Evolutionary conservation across 768 basidiomycete species (phyloP), one percentile per base, ranked within the genome.

Genomic region (Cystofilobasidium bisporidii): DNA sequence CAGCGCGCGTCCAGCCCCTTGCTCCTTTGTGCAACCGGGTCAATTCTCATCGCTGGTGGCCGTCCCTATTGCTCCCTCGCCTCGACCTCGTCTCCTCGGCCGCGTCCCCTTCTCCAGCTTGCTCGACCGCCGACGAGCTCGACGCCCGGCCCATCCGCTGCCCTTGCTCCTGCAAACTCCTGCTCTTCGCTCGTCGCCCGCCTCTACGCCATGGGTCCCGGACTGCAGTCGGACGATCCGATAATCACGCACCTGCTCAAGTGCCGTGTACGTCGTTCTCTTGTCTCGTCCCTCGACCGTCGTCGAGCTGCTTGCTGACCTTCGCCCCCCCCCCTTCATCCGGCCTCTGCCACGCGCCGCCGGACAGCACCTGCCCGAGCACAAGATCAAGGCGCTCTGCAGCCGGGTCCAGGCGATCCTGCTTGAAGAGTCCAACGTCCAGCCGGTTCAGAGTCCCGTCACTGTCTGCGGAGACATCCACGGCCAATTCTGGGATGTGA

Each of bases 401-500:
- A 30, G 30, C 18, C 58, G 61, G 8, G 68, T 69, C 22, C 57
- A 57, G 24, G 62, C 62, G 47, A 64, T 79, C 33, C 72, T 80
- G 11, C 72, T 80, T 60, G 80, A 80, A 70, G 79, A 80, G 70
- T 77, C 77, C 47, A 80, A 80, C 72, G 77, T 80, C 15, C 78
- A 78, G 65, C 76, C 78, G 20, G 78, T 80, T 32, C 74, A 77
- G 36, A 77, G 75, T 10, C 80, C 80, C 6, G 79, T 80, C 40
- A 80, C 79, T 0, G 77, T 80, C 20, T 79, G 79, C 66, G 93
- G 93, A 36, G 93, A 97, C 75, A 94, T 98, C 61, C 93, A 98
- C 73, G 93, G 93, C 30, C 94, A 98, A 76, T 96, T 96, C 78
- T 98, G 91, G 87, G 94, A 98, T 75, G 80, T 98, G 57, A 73